phyloP scores from a whole-genome alignment of 768 basidiomycete species.

The Lentinula guzmanii region DNA sequence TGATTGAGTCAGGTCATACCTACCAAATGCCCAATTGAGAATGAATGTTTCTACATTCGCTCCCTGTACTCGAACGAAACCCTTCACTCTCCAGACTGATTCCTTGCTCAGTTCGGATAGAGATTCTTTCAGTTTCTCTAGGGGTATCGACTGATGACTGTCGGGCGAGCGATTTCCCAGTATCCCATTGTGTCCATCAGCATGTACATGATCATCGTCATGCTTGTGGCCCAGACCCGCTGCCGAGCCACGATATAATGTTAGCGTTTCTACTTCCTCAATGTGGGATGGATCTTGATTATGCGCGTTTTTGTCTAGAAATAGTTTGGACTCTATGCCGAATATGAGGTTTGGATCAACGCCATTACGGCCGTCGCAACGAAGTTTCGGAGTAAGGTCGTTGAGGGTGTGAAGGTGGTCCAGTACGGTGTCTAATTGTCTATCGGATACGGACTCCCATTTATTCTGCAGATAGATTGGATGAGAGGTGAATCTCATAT shows the following conservation, averaged over 20 bases:
- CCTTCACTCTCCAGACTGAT: slow-evolving; percentile 78
- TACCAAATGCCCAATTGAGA: slow-evolving; percentile 92
- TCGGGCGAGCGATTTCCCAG: slow-evolving; percentile 23
- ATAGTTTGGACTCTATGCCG: slow-evolving; percentile 84
- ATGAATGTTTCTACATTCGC: slow-evolving; percentile 34
- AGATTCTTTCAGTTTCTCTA: slow-evolving; percentile 33
- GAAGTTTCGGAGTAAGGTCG: slow-evolving; percentile 83
- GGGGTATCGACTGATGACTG: slow-evolving; percentile 5
- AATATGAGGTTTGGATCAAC: slow-evolving; percentile 80
- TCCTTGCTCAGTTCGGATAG: slow-evolving; percentile 59
- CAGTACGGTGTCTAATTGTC: slow-evolving; percentile 72
- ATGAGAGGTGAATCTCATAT: neutral
- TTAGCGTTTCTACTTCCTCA: slow-evolving; percentile 83
- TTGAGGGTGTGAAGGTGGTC: slow-evolving; percentile 90
- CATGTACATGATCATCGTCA: slow-evolving; percentile 7
- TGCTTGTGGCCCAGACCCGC: slow-evolving; percentile 9
- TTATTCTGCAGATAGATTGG: slow-evolving; percentile 55
- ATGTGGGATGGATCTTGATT: slow-evolving; percentile 38
- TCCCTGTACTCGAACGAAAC: slow-evolving; percentile 57
- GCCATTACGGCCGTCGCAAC: slow-evolving; percentile 54
- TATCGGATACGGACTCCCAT: slow-evolving; percentile 81
- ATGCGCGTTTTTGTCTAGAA: slow-evolving; percentile 26
- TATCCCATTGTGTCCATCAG: slow-evolving; percentile 8
- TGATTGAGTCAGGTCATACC: slow-evolving; percentile 52
- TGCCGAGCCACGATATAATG: slow-evolving; percentile 43